Percentiles rank a stretch among this genome's conserved stretches.
phyloP scores from a whole-genome alignment of 2,329 filamentous ascomycete genomes.

The Ceratocystis ficicola region DNA sequence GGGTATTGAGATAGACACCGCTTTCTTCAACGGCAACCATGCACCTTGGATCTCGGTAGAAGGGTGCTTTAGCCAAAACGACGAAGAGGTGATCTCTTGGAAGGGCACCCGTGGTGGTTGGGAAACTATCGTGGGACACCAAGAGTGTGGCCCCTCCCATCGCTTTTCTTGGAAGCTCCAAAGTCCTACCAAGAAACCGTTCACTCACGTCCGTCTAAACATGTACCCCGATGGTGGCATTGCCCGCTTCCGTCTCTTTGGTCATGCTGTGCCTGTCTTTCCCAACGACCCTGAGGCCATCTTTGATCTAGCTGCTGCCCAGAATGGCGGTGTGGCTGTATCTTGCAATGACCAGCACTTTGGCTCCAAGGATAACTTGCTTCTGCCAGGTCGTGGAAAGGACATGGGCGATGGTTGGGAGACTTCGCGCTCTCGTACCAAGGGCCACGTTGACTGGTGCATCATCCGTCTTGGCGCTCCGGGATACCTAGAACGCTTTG shows the following conservation, averaged over 20 bases:
- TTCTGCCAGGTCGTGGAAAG: constrained; percentile 64
- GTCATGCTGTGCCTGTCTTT: constrained; percentile 63
- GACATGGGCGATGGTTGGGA: constrained; percentile 89
- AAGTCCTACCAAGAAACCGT: constrained; percentile 48
- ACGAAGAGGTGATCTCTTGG: constrained; percentile 53
- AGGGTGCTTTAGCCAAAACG: constrained; percentile 54
- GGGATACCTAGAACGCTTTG: constrained; percentile 51
- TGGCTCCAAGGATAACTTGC: constrained; percentile 65
- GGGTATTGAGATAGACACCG: constrained; percentile 69
- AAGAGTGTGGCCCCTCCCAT: constrained; percentile 62
- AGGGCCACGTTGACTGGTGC: constrained; percentile 68
- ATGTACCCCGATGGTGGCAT: constrained; percentile 84
- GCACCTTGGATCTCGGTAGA: constrained; percentile 69
- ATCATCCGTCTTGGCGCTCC: constrained; percentile 60
- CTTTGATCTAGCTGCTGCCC: constrained; percentile 64
- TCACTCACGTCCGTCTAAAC: constrained; percentile 67
- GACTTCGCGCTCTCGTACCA: constrained; percentile 60
- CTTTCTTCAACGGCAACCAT: constrained; percentile 72
- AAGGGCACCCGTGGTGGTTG: constrained; percentile 48
- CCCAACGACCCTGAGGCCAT: constrained; percentile 51
- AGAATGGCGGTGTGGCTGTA: constrained; percentile 65
- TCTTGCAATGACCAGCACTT: constrained; percentile 76
- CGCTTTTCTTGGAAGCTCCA: constrained; percentile 61
- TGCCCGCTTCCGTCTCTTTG: constrained; percentile 65
- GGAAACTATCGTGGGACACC: constrained; percentile 57